phyloP scores from a whole-genome alignment of 179 eudicot species.

The Silene noctiflora region DNA sequence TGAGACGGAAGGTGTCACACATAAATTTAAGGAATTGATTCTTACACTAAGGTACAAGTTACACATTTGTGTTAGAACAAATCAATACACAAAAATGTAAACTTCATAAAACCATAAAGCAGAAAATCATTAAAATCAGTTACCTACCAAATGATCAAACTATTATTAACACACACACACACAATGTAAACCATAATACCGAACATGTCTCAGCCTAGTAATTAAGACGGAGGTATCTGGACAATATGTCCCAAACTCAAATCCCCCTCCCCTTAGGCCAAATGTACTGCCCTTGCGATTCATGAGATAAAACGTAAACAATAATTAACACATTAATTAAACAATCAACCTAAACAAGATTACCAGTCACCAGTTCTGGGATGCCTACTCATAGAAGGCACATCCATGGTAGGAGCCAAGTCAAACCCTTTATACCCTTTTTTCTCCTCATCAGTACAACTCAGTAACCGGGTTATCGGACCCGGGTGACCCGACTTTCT shows the following conservation, averaged over 20 bases:
- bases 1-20: too few species aligned
- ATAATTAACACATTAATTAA: too few species aligned
- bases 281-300: too few species aligned
- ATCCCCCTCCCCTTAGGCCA: too few species aligned
- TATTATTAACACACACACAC: neutral
- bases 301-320: too few species aligned
- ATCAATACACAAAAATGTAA: neutral
- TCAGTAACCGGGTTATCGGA: conserved; percentile 83
- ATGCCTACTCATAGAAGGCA: conserved; percentile 92
- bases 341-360: neutral
- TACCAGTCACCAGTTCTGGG: conserved; percentile 96
- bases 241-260: too few species aligned
- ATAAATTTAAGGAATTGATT: too few species aligned
- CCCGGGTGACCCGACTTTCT: conserved; percentile 81
- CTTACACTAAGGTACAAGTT: neutral
- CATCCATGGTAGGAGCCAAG: conserved; percentile 93
- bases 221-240: too few species aligned
- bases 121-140: neutral
- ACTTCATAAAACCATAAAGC: neutral
- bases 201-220: too few species aligned
- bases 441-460: conserved; percentile 86
- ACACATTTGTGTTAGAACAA: neutral
- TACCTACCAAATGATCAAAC: neutral
- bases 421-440: conserved; percentile 61
- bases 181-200: too few species aligned